Conservation (phyloP, 805 yeast species). For the Candida maris region DNA sequence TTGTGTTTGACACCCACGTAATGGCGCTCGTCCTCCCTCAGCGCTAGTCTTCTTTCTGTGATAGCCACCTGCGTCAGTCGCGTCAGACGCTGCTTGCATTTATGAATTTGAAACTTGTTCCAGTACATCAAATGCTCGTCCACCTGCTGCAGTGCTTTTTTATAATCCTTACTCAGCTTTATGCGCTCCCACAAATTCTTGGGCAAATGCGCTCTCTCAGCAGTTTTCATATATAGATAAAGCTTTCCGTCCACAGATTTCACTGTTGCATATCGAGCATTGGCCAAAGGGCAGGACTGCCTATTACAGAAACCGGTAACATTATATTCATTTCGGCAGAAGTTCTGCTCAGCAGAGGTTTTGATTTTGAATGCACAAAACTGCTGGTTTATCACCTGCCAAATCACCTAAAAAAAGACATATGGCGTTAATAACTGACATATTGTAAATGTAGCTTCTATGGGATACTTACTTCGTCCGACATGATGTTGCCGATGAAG, state of each 20-base stretch:
- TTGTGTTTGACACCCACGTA: constrained; percentile 91
- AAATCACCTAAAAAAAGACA: constrained; percentile 61
- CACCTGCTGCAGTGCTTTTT: constrained; percentile 81
- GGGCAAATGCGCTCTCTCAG: constrained; percentile 96
- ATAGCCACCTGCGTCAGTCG: constrained; percentile 93
- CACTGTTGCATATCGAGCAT: constrained; percentile 85
- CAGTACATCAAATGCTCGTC: constrained; percentile 87
- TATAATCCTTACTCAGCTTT: constrained; percentile 82
- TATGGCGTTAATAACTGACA: too few relatives aligned
- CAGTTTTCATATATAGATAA: constrained; percentile 91
- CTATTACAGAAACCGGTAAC: constrained; percentile 92
- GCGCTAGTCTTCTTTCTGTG: constrained; percentile 88
- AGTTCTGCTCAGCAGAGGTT: constrained; percentile 83
- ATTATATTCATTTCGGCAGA: constrained; percentile 94
- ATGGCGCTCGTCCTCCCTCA: constrained; percentile 91
- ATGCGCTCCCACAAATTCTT: constrained; percentile 93
- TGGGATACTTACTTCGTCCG: constrained; percentile 29
- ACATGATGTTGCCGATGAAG: too few relatives aligned
- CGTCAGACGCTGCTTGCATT: constrained; percentile 94
- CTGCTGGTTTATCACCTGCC: constrained; percentile 95
- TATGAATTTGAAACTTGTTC: constrained; percentile 87
- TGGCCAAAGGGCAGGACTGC: constrained; percentile 95
- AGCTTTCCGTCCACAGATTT: constrained; percentile 75
- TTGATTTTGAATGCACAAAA: constrained; percentile 93
- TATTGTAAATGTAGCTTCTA: too few relatives aligned